These are phyloP conservation scores for Clitopilus hobsonii DNA, from an alignment of 768 basidiomycete genomes.

Conservation along the genomic window DNA sequence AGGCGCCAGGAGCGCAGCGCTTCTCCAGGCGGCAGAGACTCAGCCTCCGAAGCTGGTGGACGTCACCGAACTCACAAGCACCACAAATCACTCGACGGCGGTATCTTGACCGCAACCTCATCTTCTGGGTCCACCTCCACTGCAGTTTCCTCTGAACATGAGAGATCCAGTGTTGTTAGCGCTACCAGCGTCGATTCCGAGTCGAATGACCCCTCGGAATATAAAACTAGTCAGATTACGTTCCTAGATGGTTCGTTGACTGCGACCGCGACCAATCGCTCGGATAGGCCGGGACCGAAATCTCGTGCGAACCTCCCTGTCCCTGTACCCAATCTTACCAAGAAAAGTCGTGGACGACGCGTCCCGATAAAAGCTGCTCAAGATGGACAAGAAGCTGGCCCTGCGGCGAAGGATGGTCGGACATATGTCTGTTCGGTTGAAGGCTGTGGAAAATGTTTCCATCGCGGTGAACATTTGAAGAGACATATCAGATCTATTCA, in stretches of 20 bases:
- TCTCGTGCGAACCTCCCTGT: conserved; percentile 56
- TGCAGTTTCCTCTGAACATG: neutral
- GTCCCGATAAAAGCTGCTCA: conserved; percentile 49
- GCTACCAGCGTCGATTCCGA: conserved; percentile 1
- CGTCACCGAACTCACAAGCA: neutral
- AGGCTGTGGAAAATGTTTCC: conserved; percentile 70
- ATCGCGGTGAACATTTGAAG: conserved; percentile 72
- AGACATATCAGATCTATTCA: conserved; percentile 72
- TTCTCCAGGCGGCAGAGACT: conserved; percentile 3
- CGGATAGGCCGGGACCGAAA: conserved; percentile 39
- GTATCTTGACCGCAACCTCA: neutral
- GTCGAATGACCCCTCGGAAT: conserved; percentile 1
- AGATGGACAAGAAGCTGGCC: conserved; percentile 2
- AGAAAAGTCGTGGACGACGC: conserved; percentile 74
- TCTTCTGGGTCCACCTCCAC: neutral
- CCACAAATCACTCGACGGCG: neutral
- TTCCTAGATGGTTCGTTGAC: conserved; percentile 12
- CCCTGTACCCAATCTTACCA: conserved; percentile 74
- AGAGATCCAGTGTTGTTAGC: neutral
- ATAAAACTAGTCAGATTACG: conserved; percentile 8
- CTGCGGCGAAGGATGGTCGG: conserved; percentile 19
- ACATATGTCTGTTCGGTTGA: conserved; percentile 62
- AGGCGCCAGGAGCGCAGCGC: conserved; percentile 17
- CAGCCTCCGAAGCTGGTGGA: neutral
- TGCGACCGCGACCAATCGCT: conserved; percentile 1